Evolutionary conservation across 2,329 filamentous ascomycete species (phyloP), one percentile per base, ranked within the genome.

Genomic region (Lasiodiplodia sp.): DNA sequence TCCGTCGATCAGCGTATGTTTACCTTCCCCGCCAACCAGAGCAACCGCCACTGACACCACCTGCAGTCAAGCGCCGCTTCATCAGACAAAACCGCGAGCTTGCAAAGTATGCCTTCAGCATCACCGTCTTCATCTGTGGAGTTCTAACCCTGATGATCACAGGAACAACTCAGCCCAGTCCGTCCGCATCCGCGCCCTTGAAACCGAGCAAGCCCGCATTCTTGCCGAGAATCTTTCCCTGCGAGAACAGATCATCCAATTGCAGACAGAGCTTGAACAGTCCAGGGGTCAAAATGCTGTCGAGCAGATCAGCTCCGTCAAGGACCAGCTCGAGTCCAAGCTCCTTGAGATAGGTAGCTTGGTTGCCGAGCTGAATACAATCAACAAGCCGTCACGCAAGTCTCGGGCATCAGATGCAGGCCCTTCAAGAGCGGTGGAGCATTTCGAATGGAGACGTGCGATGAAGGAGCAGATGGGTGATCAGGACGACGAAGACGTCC

Each of bases 41-140:
- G 51, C 60, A 57, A 68, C 67, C 52, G 11, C 67, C 31, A 28
- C 67, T 68, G 18, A 68, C 47, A 40, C 12, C 18, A n/a, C 12
- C 38, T 58, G 31, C 74, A 94, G 92, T 95, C 69, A 92, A 92
- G 78, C 88, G 91, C 75, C 90, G 91, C 77, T 93, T 94, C 76
- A 84, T 94, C 74, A 88, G 92, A 67, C 93, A 96, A 78, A 96
- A 96, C 78, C 88, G 92, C 80, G 92, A 96, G 75, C 91, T 96
- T 71, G 92, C 92, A 69, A 85, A 84, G 80, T 82, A 77, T 63
- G 75, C 70, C 67, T 53, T 16, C 44, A 25, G 3, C 18, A 55
- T 10, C 18, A 47, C n/a, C n/a, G 44, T 21, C 18, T 21, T 11
- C 14, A 11, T 37, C 40, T 25, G 4, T 8, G 23, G 25, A 14